These are phyloP conservation scores for Aegilops sharonensis DNA, from an alignment of 176 grass and related monocot genomes.

Conservation along the genomic window DNA sequence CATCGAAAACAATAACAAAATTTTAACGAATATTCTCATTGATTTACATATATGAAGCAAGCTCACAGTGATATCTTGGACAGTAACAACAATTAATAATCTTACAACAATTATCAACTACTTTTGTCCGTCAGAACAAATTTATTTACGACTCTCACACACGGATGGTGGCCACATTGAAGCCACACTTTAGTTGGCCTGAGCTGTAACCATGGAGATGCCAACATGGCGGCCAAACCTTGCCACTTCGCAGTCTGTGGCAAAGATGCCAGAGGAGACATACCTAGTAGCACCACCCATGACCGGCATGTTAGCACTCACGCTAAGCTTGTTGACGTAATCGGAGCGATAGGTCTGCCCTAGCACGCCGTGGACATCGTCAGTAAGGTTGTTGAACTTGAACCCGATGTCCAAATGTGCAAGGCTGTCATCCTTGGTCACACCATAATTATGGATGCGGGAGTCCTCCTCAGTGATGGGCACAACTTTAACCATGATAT, in stretches of 20 bases:
- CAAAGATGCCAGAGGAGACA: constrained; percentile 47
- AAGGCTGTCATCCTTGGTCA: constrained; percentile 44
- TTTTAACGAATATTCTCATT: neutral
- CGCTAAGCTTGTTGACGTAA: constrained; percentile 52
- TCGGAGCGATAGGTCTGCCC: constrained; percentile 55
- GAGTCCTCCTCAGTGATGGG: constrained; percentile 55
- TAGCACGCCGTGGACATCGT: constrained; percentile 56
- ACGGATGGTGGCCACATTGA: no score
- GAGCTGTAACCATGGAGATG: neutral
- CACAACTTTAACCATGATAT: constrained; percentile 41
- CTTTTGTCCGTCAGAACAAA: neutral
- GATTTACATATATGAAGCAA: neutral
- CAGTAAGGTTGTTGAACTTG: constrained; percentile 48
- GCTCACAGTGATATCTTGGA: neutral
- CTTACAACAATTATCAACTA: neutral
- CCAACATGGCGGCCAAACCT: neutral
- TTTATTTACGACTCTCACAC: neutral
- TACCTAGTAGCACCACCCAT: constrained; percentile 40
- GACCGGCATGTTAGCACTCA: constrained; percentile 48
- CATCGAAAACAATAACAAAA: no score
- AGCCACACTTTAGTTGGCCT: neutral
- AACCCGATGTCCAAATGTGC: constrained; percentile 56
- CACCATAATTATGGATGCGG: constrained; percentile 41
- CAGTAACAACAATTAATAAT: neutral
- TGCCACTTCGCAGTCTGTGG: constrained; percentile 48